phyloP scores from a whole-genome alignment of 495 filamentous ascomycete genomes.

The Aspergillus coremiiformis region DNA sequence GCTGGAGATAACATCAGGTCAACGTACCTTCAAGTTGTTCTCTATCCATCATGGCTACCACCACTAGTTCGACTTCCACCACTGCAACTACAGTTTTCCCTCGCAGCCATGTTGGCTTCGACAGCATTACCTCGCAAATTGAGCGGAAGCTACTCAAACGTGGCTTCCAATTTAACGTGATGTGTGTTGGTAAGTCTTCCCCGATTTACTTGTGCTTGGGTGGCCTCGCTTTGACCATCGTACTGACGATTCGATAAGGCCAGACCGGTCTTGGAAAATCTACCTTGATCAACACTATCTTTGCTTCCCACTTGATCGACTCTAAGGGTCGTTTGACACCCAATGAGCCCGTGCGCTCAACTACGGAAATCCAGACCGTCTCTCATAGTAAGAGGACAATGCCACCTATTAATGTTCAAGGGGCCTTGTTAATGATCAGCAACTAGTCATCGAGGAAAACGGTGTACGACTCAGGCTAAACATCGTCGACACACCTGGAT shows the following conservation, averaged over 20 bases:
- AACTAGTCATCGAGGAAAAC: conserved; percentile 89
- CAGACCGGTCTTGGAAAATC: conserved; percentile 99
- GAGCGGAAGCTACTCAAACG: conserved; percentile 99
- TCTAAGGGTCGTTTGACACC: conserved; percentile 91
- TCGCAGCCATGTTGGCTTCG: conserved; percentile 96
- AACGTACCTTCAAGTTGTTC: background rate
- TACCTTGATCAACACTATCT: conserved; percentile 99
- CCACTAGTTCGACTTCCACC: conserved; percentile 41
- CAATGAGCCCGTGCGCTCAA: conserved; percentile 85
- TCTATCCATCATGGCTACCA: conserved; percentile 43
- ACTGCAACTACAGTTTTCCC: conserved; percentile 65
- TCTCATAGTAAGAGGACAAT: conserved; percentile 63
- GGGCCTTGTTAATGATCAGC: conserved; percentile 12
- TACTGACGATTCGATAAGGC: conserved; percentile 46
- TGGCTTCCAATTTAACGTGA: conserved; percentile 99
- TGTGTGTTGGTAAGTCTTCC: conserved; percentile 85
- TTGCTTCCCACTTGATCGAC: conserved; percentile 98
- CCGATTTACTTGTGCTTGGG: background rate
- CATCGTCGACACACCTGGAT: conserved; percentile 74
- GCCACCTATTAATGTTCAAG: background rate
- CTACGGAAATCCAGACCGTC: conserved; percentile 94
- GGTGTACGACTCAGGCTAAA: conserved; percentile 71
- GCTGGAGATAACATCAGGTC: conserved; percentile 1
- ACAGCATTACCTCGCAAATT: conserved; percentile 97
- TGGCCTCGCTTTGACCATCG: background rate